A percentile compares a stretch with the other conserved stretches of the same genome.
Conservation (phyloP, 208 protist genomes). For the Herpetomonas samuelpessoai region DNA sequence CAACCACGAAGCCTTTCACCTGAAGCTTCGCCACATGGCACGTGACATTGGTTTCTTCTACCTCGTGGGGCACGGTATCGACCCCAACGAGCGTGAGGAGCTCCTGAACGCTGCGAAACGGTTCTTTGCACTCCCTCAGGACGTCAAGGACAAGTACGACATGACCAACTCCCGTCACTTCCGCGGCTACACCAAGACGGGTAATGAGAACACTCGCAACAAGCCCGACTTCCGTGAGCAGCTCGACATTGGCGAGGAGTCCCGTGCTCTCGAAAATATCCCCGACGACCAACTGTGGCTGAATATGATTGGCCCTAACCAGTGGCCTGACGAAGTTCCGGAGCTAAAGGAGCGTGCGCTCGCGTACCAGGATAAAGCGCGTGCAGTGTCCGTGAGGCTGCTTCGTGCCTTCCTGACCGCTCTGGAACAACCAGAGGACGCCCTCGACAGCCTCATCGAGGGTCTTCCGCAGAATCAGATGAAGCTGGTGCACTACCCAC, state of each 20-base stretch:
- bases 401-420: slow-evolving; percentile 8
- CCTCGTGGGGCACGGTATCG: slow-evolving; percentile 14
- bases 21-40: slow-evolving; percentile 12
- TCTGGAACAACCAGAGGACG: slow-evolving; percentile 6
- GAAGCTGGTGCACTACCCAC: slow-evolving; percentile 18
- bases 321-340: slow-evolving; percentile 9
- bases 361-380: slow-evolving; percentile 6
- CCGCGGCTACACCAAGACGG: slow-evolving; percentile 14
- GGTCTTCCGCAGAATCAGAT: not conserved
- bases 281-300: not conserved
- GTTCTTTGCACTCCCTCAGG: slow-evolving; percentile 18
- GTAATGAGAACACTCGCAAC: slow-evolving; percentile 13
- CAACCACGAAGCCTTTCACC: slow-evolving; percentile 10
- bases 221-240: slow-evolving; percentile 19
- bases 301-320: slow-evolving; percentile 13
- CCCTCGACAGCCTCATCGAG: not conserved
- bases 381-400: not conserved
- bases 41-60: slow-evolving; percentile 22
- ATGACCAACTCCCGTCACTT: slow-evolving; percentile 20
- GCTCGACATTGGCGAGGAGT: slow-evolving; percentile 12
- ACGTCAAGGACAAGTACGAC: slow-evolving; percentile 14
- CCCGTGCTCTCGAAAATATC: not conserved
- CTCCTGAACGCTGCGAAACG: slow-evolving; percentile 6
- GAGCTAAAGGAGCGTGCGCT: slow-evolving; percentile 7
- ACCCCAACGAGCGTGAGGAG: slow-evolving; percentile 8